A percentile compares a stretch with the other conserved stretches of the same genome.
Conservation (phyloP, 495 filamentous ascomycete species). For the Talaromyces ruber region DNA sequence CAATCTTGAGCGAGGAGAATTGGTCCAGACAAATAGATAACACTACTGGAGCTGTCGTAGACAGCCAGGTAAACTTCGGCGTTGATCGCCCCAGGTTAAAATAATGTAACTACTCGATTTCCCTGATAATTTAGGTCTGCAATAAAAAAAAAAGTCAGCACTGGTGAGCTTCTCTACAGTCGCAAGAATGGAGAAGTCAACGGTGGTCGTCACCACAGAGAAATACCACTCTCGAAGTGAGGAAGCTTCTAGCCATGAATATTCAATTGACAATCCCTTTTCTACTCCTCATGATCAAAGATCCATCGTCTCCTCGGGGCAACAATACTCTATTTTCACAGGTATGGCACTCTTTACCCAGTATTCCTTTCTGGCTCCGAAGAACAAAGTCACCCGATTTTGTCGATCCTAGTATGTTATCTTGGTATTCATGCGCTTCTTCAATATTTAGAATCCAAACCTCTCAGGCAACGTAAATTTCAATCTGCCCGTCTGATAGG, state of each 20-base stretch:
- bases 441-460: not conserved
- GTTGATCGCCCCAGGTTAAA: not conserved
- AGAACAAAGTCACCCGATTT: not conserved
- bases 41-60: not conserved
- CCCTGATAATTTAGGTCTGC: not conserved
- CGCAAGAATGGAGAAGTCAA: not conserved
- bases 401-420: not conserved
- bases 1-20: not conserved
- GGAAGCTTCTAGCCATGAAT: not conserved
- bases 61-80: not conserved
- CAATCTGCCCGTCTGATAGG: conserved; percentile 5
- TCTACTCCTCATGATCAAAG: conserved; percentile 6
- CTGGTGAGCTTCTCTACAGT: not conserved
- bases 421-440: not conserved
- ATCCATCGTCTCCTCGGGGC: conserved; percentile 1
- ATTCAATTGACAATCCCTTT: conserved; percentile 2
- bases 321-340: conserved; percentile 2
- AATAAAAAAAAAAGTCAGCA: not conserved
- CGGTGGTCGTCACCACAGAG: not conserved
- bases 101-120: not conserved
- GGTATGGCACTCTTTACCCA: not conserved
- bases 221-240: not conserved
- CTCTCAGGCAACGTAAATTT: conserved; percentile 6
- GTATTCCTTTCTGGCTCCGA: not conserved
- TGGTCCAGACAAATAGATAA: not conserved